A percentile compares a stretch with the other conserved stretches of the same genome.
Evolutionary conservation across 768 basidiomycete species (phyloP).

Genomic region (Astraeus odoratus): DNA sequence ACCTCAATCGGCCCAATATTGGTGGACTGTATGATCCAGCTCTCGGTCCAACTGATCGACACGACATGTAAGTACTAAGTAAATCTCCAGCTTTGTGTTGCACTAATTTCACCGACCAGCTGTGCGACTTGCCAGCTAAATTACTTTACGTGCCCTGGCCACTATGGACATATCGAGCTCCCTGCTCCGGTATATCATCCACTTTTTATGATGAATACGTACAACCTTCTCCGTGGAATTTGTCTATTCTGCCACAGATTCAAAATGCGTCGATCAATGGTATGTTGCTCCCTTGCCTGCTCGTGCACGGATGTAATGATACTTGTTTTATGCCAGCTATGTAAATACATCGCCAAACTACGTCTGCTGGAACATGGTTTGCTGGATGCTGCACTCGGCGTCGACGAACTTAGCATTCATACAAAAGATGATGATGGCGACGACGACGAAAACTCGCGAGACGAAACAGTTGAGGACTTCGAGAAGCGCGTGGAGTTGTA

Average conservation of each 20-base stretch:
- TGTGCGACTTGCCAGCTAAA: constrained; percentile 91
- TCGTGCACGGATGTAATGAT: constrained; percentile 2
- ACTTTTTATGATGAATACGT: constrained; percentile 89
- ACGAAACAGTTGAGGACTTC: constrained; percentile 58
- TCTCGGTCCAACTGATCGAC: constrained; percentile 81
- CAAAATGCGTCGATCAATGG: constrained; percentile 69
- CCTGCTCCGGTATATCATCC: constrained; percentile 96
- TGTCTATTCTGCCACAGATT: constrained; percentile 96
- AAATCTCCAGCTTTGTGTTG: constrained; percentile 1
- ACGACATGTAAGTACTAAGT: constrained; percentile 72
- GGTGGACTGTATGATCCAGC: constrained; percentile 95
- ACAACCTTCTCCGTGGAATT: constrained; percentile 75
- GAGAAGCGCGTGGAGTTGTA: constrained; percentile 58
- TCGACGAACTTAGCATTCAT: constrained; percentile 61
- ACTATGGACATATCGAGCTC: constrained; percentile 96
- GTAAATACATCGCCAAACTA: constrained; percentile 81
- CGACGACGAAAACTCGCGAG: constrained; percentile 37
- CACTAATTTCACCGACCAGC: constrained; percentile 35
- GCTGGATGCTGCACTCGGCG: constrained; percentile 66
- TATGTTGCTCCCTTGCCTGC: constrained; percentile 30
- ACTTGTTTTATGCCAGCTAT: constrained; percentile 41
- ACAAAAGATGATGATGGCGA: constrained; percentile 24
- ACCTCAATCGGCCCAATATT: constrained; percentile 83
- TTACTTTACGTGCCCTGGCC: constrained; percentile 94
- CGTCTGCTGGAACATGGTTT: constrained; percentile 86